Conservation (phyloP, 805 yeast species). For the Zygosaccharomyces lentus region DNA sequence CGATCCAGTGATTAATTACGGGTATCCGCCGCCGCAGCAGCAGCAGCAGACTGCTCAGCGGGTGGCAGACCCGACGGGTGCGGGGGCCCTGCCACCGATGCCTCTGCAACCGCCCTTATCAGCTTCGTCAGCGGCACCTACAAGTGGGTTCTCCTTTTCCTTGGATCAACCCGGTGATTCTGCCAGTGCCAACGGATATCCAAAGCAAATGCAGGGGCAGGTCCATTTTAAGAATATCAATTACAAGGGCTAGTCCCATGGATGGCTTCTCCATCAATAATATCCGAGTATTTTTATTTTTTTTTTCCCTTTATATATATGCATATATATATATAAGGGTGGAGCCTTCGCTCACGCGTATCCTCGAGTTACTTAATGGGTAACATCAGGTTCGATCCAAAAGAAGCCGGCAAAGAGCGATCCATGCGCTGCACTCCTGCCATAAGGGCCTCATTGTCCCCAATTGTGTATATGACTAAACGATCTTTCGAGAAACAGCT, state of each 20-base stretch:
- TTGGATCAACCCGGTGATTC: constrained; percentile 19
- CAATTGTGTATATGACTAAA: constrained; percentile 11
- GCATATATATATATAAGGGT: not conserved
- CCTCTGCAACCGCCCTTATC: constrained; percentile 12
- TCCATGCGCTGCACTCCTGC: constrained; percentile 9
- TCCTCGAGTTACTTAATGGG: not conserved
- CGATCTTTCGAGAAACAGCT: constrained; percentile 17
- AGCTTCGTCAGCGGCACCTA: constrained; percentile 11
- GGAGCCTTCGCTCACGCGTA: not conserved
- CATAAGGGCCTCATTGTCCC: constrained; percentile 16
- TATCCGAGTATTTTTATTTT: not conserved
- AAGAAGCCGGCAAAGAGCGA: not conserved
- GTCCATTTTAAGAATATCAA: constrained; percentile 27
- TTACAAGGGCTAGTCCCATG: constrained; percentile 17
- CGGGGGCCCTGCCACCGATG: constrained; percentile 6
- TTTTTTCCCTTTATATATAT: not conserved
- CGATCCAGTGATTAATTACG: constrained; percentile 14
- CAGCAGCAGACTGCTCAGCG: constrained; percentile 3
- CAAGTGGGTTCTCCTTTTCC: constrained; percentile 20
- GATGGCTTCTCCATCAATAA: not conserved
- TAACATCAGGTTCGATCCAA: not conserved
- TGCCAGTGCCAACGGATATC: constrained; percentile 9
- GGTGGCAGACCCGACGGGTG: constrained; percentile 9
- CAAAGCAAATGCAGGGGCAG: constrained; percentile 14
- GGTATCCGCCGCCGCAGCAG: constrained; percentile 12